Evolutionary conservation across 2,329 filamentous ascomycete genomes (phyloP), one percentile per base, ranked within the genome.

Genomic region (Mycosphaerella arachidis): DNA sequence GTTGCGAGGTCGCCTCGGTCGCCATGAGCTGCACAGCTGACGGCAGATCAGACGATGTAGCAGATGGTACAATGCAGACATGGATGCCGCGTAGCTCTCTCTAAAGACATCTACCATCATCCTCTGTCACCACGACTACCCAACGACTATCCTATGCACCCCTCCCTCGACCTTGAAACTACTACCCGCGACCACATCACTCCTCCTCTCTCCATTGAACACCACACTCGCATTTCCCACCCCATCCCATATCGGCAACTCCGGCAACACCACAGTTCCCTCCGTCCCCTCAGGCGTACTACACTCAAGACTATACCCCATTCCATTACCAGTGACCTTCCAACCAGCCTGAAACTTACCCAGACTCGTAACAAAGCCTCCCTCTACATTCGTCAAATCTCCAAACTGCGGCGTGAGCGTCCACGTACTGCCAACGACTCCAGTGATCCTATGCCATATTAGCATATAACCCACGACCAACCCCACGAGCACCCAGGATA

Each of bases 291-390:
- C 53, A 13, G 72, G 73, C 35, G 67, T 67, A 54, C 30, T 63
- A 66, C 57, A 73, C 52, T 43, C 53, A 52, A 67, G 29, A 29
- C 51, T 62, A 60, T 64, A 69, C 33, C n/a, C 35, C 50, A 51
- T 53, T 16, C 67, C 60, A 20, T 59, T 55, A 30, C 56, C 60
- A 31, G 50, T 66, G 4, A 70, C 55, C 50, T 69, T 66, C 74
- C 75, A 77, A 20, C 65, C 65, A 0, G 73, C 75, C 35, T 71
- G 57, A 61, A 76, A 81, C 62, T 72, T 76, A 0, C 79, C 79
- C 35, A 80, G 62, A n/a, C 59, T 62, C 1, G 79, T 81, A 24
- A 70, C 72, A 59, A 81, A 82, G 0, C 79, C 79, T 1, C 74
- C 79, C 61, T 79, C 68, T 4, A 75, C 78, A 56, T 63, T 72